These are phyloP conservation scores for Chrysosporium queenslandicum DNA, from an alignment of 2,329 filamentous ascomycete genomes.

Conservation along the genomic window DNA sequence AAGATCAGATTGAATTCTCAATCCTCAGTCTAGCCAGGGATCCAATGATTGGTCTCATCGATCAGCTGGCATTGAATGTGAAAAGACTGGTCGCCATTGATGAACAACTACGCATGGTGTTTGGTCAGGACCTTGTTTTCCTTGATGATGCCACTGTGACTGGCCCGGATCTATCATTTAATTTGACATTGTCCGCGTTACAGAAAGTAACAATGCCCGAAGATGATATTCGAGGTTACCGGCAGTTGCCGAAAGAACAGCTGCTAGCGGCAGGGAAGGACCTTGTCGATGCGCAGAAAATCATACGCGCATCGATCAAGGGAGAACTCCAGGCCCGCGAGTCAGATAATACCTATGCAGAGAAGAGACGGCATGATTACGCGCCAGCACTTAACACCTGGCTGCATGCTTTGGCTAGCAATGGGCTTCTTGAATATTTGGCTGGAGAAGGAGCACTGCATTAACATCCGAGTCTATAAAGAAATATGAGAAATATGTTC, in stretches of 20 bases:
- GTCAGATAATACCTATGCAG: conserved; percentile 34
- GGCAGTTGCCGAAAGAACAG: conserved; percentile 20
- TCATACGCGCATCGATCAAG: conserved; percentile 29
- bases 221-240: conserved; percentile 17
- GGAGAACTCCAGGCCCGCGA: conserved; percentile 33
- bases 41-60: conserved; percentile 44
- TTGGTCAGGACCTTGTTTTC: conserved; percentile 5
- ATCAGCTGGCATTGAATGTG: conserved; percentile 38
- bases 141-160: conserved; percentile 22
- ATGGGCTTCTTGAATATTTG: conserved; percentile 45
- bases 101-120: background rate
- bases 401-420: conserved; percentile 58
- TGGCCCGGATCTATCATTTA: conserved; percentile 31
- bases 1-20: conserved; percentile 61
- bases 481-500: too few relatives aligned
- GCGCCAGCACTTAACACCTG: conserved; percentile 58
- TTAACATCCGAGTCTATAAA: too few relatives aligned
- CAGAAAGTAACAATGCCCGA: conserved; percentile 25
- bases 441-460: background rate
- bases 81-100: conserved; percentile 36
- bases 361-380: conserved; percentile 50
- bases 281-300: conserved; percentile 26
- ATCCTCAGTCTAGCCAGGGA: conserved; percentile 65
- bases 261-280: conserved; percentile 26
- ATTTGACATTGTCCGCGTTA: conserved; percentile 28